phyloP scores from a whole-genome alignment of 306 rosid genomes.

The Castanopsis chinensis region DNA sequence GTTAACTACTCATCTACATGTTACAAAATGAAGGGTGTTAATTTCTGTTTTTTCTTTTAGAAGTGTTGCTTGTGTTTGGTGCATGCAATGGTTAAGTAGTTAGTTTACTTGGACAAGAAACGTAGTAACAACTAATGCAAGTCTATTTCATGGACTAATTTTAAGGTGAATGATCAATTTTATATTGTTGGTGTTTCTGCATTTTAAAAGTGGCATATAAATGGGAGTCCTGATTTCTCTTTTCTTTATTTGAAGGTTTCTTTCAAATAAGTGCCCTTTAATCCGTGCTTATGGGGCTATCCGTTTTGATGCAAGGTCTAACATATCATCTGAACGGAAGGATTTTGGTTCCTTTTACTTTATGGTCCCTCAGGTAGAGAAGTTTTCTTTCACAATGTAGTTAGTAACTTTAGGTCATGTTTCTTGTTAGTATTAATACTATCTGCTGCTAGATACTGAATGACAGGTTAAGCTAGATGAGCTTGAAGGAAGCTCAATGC shows the following conservation, averaged over 20 bases:
- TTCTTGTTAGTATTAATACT: conserved; percentile 50
- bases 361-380: conserved; percentile 86
- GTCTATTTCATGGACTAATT: background rate
- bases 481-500: conserved; percentile 79
- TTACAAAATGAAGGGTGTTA: too few species aligned
- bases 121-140: background rate
- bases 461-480: conserved; percentile 96
- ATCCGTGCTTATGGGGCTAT: conserved; percentile 91
- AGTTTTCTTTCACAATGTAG: conserved; percentile 27
- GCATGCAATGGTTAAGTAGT: too few species aligned
- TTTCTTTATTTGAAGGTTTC: conserved; percentile 54
- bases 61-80: too few species aligned
- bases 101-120: background rate
- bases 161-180: background rate
- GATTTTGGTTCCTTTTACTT: conserved; percentile 90
- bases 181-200: background rate
- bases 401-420: conserved; percentile 21
- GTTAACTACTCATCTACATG: too few species aligned
- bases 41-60: too few species aligned
- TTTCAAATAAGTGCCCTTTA: conserved; percentile 73
- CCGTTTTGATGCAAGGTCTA: conserved; percentile 69
- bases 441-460: conserved; percentile 57
- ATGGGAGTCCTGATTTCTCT: background rate
- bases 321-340: conserved; percentile 78
- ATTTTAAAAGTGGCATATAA: background rate